These are phyloP conservation scores for Trichoderma breve DNA, from an alignment of 2,329 filamentous ascomycete genomes.

Conservation along the genomic window DNA sequence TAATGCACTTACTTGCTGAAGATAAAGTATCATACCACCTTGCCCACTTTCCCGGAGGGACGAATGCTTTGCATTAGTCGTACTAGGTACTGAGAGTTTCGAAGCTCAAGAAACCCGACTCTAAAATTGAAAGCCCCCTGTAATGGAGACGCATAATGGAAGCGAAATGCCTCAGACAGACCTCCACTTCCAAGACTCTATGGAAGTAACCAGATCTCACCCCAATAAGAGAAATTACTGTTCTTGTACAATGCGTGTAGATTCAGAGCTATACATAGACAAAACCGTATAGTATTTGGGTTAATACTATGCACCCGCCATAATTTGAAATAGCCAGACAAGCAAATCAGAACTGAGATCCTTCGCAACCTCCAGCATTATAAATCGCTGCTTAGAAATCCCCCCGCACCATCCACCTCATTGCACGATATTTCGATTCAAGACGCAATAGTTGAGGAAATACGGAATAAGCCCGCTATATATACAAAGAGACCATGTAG, in stretches of 20 bases:
- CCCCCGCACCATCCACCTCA: not conserved
- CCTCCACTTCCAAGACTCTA: not conserved
- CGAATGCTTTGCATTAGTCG: not conserved
- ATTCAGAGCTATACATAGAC: not conserved
- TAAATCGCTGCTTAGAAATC: slow-evolving; percentile 15
- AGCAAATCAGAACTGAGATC: not conserved
- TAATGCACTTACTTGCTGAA: not conserved
- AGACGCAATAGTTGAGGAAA: not conserved
- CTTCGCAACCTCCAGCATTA: not conserved
- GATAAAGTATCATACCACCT: not conserved
- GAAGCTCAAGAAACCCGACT: not conserved
- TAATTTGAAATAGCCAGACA: not conserved
- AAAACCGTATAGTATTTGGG: not conserved
- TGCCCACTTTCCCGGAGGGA: not conserved
- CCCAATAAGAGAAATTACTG: not conserved
- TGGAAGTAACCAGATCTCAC: not conserved
- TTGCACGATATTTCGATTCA: slow-evolving; percentile 1
- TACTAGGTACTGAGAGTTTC: not conserved
- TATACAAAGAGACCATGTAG: not conserved
- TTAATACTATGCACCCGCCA: not conserved
- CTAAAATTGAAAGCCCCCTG: not conserved
- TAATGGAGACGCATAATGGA: not conserved
- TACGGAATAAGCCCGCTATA: not conserved
- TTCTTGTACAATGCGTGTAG: not conserved
- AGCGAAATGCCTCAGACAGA: not conserved